These are phyloP conservation scores for Atkinsonella texensis DNA, from an alignment of 2,329 filamentous ascomycete species.

Conservation along the genomic window DNA sequence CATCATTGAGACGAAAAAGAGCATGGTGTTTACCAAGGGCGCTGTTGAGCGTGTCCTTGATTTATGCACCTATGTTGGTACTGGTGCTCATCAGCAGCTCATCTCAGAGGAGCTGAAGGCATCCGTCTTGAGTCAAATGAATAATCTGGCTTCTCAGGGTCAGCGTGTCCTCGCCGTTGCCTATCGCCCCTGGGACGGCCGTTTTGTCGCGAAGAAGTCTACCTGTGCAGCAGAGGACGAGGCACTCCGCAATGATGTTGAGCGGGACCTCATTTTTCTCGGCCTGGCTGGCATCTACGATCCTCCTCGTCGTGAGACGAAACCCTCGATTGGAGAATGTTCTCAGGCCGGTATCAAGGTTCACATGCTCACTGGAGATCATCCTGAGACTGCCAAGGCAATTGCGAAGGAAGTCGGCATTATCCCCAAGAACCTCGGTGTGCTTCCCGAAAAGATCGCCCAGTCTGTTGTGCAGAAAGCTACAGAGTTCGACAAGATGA, in stretches of 20 bases:
- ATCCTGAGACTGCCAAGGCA: constrained; percentile 64
- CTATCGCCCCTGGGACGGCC: constrained; percentile 47
- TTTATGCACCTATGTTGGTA: constrained; percentile 37
- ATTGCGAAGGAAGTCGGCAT: constrained; percentile 74
- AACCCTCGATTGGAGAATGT: constrained; percentile 56
- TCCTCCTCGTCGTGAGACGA: constrained; percentile 71
- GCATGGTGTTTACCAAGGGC: constrained; percentile 49
- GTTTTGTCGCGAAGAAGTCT: constrained; percentile 27
- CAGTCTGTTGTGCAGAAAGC: constrained; percentile 62
- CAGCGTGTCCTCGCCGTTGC: constrained; percentile 62
- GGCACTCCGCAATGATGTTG: constrained; percentile 46
- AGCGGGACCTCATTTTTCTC: constrained; percentile 57
- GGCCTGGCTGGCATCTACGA: constrained; percentile 84
- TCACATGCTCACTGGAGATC: constrained; percentile 78
- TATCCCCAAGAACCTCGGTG: constrained; percentile 49
- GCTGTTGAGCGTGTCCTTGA: constrained; percentile 50
- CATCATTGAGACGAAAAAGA: constrained; percentile 29
- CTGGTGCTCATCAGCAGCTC: constrained; percentile 26
- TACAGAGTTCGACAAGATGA: constrained; percentile 65
- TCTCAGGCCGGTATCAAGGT: constrained; percentile 64
- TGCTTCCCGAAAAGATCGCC: constrained; percentile 50
- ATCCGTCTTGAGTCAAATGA: constrained; percentile 40
- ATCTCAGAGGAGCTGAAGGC: constrained; percentile 41
- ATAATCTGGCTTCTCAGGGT: constrained; percentile 50
- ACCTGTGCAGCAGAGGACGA: constrained; percentile 27